Percentiles rank a stretch among this genome's conserved stretches.
phyloP scores from a whole-genome alignment of 163 green algal genomes.

The Prototheca wickerhamii region DNA sequence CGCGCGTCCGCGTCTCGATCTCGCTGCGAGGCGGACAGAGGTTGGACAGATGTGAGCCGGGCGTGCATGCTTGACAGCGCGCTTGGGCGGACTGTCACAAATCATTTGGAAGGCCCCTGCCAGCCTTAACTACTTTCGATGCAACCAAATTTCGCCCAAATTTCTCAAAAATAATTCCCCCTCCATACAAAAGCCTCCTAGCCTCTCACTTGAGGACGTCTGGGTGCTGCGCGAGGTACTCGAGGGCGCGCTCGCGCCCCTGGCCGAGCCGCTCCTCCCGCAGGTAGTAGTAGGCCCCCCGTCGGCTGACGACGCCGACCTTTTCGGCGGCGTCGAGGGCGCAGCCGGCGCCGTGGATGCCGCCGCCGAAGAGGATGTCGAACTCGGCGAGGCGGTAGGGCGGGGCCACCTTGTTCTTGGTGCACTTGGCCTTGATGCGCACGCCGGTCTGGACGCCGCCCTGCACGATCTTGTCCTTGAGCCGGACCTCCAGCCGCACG shows the following conservation, averaged over 20 bases:
- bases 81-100: too few relatives aligned
- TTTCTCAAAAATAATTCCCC: too few relatives aligned
- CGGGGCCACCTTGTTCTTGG: constrained; percentile 91
- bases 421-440: constrained; percentile 55
- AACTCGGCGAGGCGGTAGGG: constrained; percentile 73
- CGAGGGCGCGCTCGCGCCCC: constrained; percentile 8
- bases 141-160: too few relatives aligned
- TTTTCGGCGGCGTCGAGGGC: constrained; percentile 77
- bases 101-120: too few relatives aligned
- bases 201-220: not conserved
- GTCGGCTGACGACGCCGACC: constrained; percentile 48
- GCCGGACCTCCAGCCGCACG: constrained; percentile 75
- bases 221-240: not conserved
- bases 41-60: too few relatives aligned
- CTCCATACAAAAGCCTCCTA: not conserved
- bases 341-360: constrained; percentile 61
- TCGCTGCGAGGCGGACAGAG: too few relatives aligned
- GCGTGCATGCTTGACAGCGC: too few relatives aligned
- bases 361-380: constrained; percentile 79
- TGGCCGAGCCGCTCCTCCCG: constrained; percentile 50
- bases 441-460: constrained; percentile 47
- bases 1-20: too few relatives aligned
- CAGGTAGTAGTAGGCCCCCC: constrained; percentile 61
- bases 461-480: constrained; percentile 63
- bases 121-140: too few relatives aligned